Percentiles rank a stretch among this genome's conserved stretches.
Conservation (phyloP, 2,329 filamentous ascomycete species). For the Fusarium sp. region DNA sequence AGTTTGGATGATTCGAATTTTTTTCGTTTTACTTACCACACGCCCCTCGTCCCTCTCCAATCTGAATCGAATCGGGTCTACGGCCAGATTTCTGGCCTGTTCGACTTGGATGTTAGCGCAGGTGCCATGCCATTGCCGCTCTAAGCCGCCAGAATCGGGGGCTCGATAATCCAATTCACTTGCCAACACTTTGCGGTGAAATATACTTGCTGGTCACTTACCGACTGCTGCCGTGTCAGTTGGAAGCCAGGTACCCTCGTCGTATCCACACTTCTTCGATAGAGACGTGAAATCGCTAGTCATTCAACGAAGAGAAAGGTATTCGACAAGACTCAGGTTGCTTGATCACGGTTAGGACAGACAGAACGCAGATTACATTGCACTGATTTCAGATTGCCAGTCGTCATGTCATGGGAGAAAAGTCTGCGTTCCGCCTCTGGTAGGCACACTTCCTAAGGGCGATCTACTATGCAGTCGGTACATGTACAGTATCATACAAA, state of each 20-base stretch:
- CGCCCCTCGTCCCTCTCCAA: constrained; percentile 19
- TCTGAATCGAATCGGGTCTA: constrained; percentile 43
- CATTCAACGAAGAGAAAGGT: constrained; percentile 7
- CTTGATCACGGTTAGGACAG: background rate
- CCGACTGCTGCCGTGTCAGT: constrained; percentile 30
- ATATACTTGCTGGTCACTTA: constrained; percentile 38
- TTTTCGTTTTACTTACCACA: constrained; percentile 30
- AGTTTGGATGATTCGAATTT: constrained; percentile 31
- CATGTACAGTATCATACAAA: constrained; percentile 5
- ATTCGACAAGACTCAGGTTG: constrained; percentile 1
- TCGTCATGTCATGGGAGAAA: constrained; percentile 13
- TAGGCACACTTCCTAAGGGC: constrained; percentile 17
- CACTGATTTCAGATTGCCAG: constrained; percentile 16
- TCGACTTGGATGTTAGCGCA: constrained; percentile 39
- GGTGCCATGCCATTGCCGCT: constrained; percentile 46
- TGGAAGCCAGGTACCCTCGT: constrained; percentile 32
- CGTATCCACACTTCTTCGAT: constrained; percentile 38
- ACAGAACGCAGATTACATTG: background rate
- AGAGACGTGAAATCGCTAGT: background rate
- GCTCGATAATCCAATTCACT: constrained; percentile 22
- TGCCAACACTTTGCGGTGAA: constrained; percentile 37
- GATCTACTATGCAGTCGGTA: constrained; percentile 22
- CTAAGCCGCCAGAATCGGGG: constrained; percentile 44
- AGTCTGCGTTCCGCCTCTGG: constrained; percentile 12
- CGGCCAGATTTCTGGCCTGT: constrained; percentile 35